A percentile compares a stretch with the other conserved stretches of the same genome.
Conservation (phyloP, 768 basidiomycete genomes). For the Boletus edulis region DNA sequence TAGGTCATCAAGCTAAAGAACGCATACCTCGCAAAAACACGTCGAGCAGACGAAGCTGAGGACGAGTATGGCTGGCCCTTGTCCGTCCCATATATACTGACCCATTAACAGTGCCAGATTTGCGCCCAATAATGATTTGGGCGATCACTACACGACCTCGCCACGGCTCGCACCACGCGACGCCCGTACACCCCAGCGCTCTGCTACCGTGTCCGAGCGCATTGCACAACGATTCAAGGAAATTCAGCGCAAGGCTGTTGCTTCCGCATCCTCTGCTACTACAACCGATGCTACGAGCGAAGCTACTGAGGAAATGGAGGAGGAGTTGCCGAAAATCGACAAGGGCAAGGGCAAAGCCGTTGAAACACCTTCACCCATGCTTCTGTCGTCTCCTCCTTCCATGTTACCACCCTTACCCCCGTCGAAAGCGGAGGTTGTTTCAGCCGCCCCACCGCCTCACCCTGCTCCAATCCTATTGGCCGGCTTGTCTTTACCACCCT, state of each 20-base stretch:
- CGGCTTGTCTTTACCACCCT: slow-evolving; percentile 64
- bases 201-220: slow-evolving; percentile 82
- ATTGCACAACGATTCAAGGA: slow-evolving; percentile 81
- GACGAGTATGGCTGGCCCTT: slow-evolving; percentile 69
- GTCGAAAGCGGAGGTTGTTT: slow-evolving; percentile 35
- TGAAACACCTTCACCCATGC: slow-evolving; percentile 34
- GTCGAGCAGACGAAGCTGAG: slow-evolving; percentile 87
- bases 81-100: slow-evolving; percentile 1
- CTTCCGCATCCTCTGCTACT: slow-evolving; percentile 28
- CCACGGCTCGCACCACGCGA: slow-evolving; percentile 64
- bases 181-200: slow-evolving; percentile 53
- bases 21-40: slow-evolving; percentile 72
- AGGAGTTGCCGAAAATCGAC: slow-evolving; percentile 57
- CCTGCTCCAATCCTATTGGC: slow-evolving; percentile 67
- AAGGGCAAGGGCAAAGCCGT: slow-evolving; percentile 78
- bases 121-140: slow-evolving; percentile 62
- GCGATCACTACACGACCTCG: slow-evolving; percentile 81
- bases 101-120: slow-evolving; percentile 69
- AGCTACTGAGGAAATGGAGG: slow-evolving; percentile 31
- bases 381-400: slow-evolving; percentile 55
- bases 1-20: slow-evolving; percentile 67
- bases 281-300: slow-evolving; percentile 22
- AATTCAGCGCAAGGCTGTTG: slow-evolving; percentile 57
- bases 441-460: slow-evolving; percentile 37
- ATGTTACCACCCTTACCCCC: slow-evolving; percentile 62